Conservation (phyloP, 192 early-diverging fungal species). For the Gamsiella multidivaricata region DNA sequence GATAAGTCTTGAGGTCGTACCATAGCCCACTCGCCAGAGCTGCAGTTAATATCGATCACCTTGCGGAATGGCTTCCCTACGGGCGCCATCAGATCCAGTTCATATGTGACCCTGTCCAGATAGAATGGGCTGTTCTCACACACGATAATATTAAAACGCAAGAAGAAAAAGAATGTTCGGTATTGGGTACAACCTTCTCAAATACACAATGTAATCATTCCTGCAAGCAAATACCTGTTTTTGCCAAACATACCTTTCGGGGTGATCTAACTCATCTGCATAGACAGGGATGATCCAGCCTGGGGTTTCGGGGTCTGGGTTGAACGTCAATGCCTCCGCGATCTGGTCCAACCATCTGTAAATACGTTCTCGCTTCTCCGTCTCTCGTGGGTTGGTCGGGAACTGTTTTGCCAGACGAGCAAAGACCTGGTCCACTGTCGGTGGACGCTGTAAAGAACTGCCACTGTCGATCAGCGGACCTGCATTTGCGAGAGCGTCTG, state of each 20-base stretch:
- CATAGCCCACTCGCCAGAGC: conserved; percentile 45
- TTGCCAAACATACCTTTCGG: conserved; percentile 22
- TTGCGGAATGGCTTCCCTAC: conserved; percentile 42
- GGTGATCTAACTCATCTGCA: conserved; percentile 31
- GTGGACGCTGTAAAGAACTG: neutral
- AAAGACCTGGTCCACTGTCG: conserved; percentile 31
- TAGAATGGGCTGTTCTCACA: conserved; percentile 17
- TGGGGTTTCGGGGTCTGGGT: conserved; percentile 20
- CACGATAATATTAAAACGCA: no score
- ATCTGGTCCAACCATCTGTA: conserved; percentile 33
- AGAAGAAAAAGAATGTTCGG: no score
- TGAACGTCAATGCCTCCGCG: conserved; percentile 17
- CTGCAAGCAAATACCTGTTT: neutral
- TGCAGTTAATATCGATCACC: conserved; percentile 41
- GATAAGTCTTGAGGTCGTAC: neutral
- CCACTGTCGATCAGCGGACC: conserved; percentile 37
- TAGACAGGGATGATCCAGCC: conserved; percentile 43
- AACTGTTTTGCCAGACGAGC: conserved; percentile 37
- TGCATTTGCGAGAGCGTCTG: conserved; percentile 26
- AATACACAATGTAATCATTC: neutral
- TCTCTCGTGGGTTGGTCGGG: conserved; percentile 42
- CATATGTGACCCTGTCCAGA: conserved; percentile 43
- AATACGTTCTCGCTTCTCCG: conserved; percentile 38
- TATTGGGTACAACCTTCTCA: no score
- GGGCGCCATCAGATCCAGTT: conserved; percentile 41